Percentiles rank a stretch among this genome's conserved stretches.
Conservation (phyloP, 257 asterid species). For the Nicotiana benthamiana region DNA sequence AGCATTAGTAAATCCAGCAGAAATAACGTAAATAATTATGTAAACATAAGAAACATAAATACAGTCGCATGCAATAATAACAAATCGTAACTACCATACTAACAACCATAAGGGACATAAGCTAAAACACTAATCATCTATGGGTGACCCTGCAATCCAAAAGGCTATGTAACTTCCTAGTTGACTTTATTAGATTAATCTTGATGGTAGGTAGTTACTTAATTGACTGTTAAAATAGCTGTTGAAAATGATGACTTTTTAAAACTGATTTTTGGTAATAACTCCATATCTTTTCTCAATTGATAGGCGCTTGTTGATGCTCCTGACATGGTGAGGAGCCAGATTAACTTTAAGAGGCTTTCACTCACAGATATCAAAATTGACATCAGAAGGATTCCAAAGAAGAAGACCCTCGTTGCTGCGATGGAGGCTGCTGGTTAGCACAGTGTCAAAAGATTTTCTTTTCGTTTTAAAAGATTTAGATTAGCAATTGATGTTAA, state of each 20-base stretch:
- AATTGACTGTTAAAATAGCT: neutral
- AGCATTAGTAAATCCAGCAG: too few relatives aligned
- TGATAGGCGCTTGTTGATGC: constrained; percentile 22
- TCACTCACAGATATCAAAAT: constrained; percentile 22
- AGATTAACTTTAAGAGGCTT: constrained; percentile 23
- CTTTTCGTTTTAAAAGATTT: neutral
- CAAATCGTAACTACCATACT: too few relatives aligned
- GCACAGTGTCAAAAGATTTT: neutral
- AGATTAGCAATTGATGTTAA: neutral
- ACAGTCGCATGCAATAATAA: too few relatives aligned
- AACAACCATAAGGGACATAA: too few relatives aligned
- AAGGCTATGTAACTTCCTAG: neutral
- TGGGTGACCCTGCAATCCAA: too few relatives aligned
- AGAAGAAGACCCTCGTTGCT: constrained; percentile 21
- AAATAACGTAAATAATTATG: too few relatives aligned
- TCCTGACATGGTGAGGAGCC: constrained; percentile 22
- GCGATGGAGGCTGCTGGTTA: constrained; percentile 28
- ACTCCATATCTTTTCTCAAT: neutral
- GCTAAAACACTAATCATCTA: too few relatives aligned
- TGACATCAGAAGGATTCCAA: constrained; percentile 19
- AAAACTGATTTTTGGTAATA: neutral
- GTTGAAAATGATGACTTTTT: neutral
- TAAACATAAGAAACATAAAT: too few relatives aligned
- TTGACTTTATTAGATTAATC: neutral
- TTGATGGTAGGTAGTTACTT: neutral